Percentiles rank a stretch among this genome's conserved stretches.
phyloP scores from a whole-genome alignment of 1,284 basidiomycete genomes.

The Cutaneotrichosporon dermatis region DNA sequence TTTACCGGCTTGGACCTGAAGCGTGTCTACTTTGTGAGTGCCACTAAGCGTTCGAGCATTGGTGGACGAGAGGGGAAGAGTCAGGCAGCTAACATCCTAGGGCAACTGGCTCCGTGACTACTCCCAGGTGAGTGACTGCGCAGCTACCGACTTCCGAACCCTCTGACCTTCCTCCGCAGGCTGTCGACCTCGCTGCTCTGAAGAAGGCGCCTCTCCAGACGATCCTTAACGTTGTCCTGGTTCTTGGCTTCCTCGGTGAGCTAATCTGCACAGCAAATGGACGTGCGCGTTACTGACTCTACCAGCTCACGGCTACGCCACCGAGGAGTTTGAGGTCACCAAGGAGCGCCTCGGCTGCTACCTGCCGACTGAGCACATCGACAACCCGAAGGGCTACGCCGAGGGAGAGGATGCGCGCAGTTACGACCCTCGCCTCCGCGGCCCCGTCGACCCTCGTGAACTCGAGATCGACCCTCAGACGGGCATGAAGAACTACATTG shows the following conservation, averaged over 20 bases:
- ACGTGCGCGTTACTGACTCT: not conserved
- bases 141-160: slow-evolving; percentile 57
- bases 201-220: slow-evolving; percentile 67
- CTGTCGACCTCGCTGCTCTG: slow-evolving; percentile 74
- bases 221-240: slow-evolving; percentile 83
- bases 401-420: slow-evolving; percentile 71
- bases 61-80: too few relatives aligned
- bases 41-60: too few relatives aligned
- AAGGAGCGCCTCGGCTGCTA: slow-evolving; percentile 79
- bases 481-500: slow-evolving; percentile 96
- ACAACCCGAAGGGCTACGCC: slow-evolving; percentile 74
- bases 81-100: too few relatives aligned
- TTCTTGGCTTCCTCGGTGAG: slow-evolving; percentile 63
- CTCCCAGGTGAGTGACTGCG: slow-evolving; percentile 56
- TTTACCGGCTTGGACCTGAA: slow-evolving; percentile 54
- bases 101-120: not conserved
- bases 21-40: slow-evolving; percentile 47
- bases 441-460: slow-evolving; percentile 70
- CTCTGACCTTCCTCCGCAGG: slow-evolving; percentile 43
- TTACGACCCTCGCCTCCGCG: slow-evolving; percentile 71
- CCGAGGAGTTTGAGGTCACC: slow-evolving; percentile 82
- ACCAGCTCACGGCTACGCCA: slow-evolving; percentile 23
- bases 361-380: slow-evolving; percentile 83
- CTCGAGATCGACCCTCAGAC: slow-evolving; percentile 78
- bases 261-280: not conserved